Conservation (phyloP, 768 basidiomycete species). For the Rhizopogon salebrosus region DNA sequence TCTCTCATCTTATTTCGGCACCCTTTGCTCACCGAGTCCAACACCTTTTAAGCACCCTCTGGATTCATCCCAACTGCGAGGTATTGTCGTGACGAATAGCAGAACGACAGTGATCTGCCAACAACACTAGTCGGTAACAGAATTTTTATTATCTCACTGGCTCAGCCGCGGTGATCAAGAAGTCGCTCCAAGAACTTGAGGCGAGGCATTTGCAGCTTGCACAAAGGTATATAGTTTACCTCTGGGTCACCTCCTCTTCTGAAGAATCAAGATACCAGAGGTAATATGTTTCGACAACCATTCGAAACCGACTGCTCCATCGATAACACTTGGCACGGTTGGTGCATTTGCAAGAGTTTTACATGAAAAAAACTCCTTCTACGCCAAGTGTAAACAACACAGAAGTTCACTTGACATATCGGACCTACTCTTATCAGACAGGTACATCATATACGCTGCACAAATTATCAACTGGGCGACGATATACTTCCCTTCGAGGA, state of each 20-base stretch:
- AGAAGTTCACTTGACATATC: not conserved
- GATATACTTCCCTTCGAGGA: constrained; percentile 24
- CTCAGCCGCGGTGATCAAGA: constrained; percentile 4
- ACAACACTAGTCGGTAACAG: too few species aligned
- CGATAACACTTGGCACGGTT: not conserved
- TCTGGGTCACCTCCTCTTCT: constrained; percentile 13
- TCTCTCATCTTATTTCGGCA: too few species aligned
- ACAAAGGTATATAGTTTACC: constrained; percentile 20
- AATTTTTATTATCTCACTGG: too few species aligned
- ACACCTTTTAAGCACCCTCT: too few species aligned
- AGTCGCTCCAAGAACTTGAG: not conserved
- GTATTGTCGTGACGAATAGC: too few species aligned
- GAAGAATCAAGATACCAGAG: constrained; percentile 10
- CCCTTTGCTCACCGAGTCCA: too few species aligned
- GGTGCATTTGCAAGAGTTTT: constrained; percentile 14
- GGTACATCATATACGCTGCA: constrained; percentile 28
- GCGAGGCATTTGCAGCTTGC: constrained; percentile 12
- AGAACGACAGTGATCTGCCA: too few species aligned
- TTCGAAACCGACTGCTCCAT: constrained; percentile 5
- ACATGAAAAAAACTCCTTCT: constrained; percentile 20
- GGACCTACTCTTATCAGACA: constrained; percentile 21
- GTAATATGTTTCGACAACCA: constrained; percentile 21
- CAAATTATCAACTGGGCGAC: constrained; percentile 28
- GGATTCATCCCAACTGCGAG: too few species aligned
- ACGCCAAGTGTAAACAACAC: not conserved